Evolutionary conservation across 73 alveolate genomes (phyloP), one percentile per base, ranked within the genome.

Genomic region (Symbiodinium natans): DNA sequence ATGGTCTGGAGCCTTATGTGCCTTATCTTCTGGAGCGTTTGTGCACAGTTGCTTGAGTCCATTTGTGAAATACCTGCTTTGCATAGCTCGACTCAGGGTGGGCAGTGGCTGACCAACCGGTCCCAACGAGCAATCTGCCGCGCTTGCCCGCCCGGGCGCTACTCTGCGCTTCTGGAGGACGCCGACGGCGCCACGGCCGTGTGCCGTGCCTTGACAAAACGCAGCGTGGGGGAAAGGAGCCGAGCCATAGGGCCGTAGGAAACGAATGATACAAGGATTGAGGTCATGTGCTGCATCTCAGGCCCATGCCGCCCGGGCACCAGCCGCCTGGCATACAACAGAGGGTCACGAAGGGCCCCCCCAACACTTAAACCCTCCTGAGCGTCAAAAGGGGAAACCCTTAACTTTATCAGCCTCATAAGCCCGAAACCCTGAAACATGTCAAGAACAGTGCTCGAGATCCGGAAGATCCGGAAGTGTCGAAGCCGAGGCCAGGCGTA

Each of bases 111-210:
- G 41, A 15, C 82, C 13, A 19, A 0, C n/a, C 93, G 93, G 25
- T 13, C 54, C 82, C 27, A 13, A 1, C 10, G 5, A 7, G 93
- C 59, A 40, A 34, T 21, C 39, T 86, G 93, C 39, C 33, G 46
- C 34, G 48, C 93, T 7, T 86, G 93, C 54, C 34, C 93, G 1
- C 39, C 93, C 15, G 93, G 93, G 36, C 93, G 93, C 82, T 86
- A 11, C 93, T 48, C 82, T 9, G 38, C 52, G 15, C 41, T 86
- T 54, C 82, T 86, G 27, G 29, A 17, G 29, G 93, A 86, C 56
- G 56, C 6, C 56, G 19, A 19, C 21, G 68, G 68, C 68, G 68
- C 68, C 68, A 52, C 68, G 68, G 68, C 68, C 29, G 68, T 52
- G 68, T 52, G 68, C 68, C 68, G 68, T 27, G 68, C 68, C 68